A percentile compares a stretch with the other conserved stretches of the same genome.
Evolutionary conservation across 768 basidiomycete genomes (phyloP).

Genomic region (Boletus subcaerulescens): DNA sequence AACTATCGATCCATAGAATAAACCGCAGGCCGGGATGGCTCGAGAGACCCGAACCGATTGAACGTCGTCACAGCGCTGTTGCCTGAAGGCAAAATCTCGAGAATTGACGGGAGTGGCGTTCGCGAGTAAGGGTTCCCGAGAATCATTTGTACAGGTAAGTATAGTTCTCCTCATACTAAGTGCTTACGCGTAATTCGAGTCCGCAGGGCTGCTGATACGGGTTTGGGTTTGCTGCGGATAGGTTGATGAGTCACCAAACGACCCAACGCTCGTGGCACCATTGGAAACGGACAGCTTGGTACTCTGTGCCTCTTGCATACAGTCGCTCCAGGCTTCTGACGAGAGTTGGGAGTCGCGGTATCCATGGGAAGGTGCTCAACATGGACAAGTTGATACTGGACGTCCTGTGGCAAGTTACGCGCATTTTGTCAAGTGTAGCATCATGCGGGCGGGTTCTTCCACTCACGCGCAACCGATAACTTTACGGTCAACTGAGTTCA

Average conservation of each 20-base stretch:
- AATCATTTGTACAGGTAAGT: conserved; percentile 8
- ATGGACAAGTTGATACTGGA: background rate
- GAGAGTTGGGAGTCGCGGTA: background rate
- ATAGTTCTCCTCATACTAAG: background rate
- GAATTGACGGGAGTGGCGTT: conserved; percentile 4
- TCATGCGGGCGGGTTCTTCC: too few species aligned
- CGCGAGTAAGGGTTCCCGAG: background rate
- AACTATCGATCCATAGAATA: background rate
- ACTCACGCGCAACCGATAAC: too few species aligned
- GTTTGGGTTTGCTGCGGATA: background rate
- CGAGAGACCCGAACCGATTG: background rate
- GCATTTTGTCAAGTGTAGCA: too few species aligned
- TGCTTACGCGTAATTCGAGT: background rate
- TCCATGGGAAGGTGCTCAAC: background rate
- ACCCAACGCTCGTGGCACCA: too few species aligned
- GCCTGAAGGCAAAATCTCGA: background rate
- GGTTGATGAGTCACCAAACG: background rate
- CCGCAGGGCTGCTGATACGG: background rate
- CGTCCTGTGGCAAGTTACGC: background rate
- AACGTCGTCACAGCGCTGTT: background rate
- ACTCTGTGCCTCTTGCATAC: too few species aligned
- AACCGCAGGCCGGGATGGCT: background rate
- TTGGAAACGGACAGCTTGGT: background rate
- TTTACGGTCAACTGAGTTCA: too few species aligned
- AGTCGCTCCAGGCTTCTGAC: too few species aligned